phyloP scores from a whole-genome alignment of 805 yeast species.

The Wickerhamiella parazyma region DNA sequence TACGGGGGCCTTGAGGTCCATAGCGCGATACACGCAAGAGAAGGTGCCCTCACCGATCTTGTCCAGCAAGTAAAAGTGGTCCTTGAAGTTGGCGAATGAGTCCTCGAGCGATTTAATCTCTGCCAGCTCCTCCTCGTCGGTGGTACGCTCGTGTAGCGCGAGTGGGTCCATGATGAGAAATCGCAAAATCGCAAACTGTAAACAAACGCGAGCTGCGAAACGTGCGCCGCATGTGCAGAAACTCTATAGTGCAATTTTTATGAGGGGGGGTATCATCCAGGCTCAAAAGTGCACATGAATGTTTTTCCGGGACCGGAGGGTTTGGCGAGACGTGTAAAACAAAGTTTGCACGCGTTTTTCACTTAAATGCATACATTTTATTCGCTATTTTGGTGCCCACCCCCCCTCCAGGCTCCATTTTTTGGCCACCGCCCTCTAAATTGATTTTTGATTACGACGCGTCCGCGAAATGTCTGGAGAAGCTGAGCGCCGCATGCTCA shows the following conservation, averaged over 20 bases:
- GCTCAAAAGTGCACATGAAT: no score
- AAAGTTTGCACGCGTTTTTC: no score
- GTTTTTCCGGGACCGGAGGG: no score
- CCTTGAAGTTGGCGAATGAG: slow-evolving; percentile 40
- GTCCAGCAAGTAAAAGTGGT: slow-evolving; percentile 37
- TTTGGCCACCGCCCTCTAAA: no score
- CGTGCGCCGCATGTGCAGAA: no score
- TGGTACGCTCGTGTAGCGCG: not conserved
- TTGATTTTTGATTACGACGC: not conserved
- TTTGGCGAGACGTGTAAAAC: no score
- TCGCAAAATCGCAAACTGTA: not conserved
- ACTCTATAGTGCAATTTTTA: no score
- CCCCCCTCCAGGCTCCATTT: no score
- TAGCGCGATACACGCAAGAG: slow-evolving; percentile 48
- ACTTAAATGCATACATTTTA: no score
- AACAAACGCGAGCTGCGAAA: not conserved
- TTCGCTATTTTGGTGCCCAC: no score
- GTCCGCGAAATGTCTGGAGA: not conserved
- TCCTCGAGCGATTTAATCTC: slow-evolving; percentile 20
- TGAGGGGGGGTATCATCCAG: no score
- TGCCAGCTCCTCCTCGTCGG: slow-evolving; percentile 22
- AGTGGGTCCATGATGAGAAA: not conserved
- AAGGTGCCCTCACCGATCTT: slow-evolving; percentile 59
- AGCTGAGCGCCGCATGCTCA: not conserved
- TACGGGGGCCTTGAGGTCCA: slow-evolving; percentile 26